These are phyloP conservation scores for Ricinus communis DNA, from an alignment of 345 rosid species.

Conservation along the genomic window DNA sequence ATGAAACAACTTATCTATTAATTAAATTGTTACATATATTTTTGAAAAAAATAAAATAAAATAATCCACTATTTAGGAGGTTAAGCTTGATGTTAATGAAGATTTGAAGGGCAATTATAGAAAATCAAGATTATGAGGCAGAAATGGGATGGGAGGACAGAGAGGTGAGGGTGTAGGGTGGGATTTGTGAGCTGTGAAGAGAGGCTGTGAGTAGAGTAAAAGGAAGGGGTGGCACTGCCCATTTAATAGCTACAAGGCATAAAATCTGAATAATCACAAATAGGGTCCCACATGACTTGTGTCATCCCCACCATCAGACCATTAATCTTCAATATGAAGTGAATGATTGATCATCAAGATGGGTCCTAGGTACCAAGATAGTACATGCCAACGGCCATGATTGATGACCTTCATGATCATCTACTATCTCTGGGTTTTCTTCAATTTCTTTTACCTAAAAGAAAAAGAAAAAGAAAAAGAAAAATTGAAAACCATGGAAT, in stretches of 20 bases:
- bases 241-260: neutral
- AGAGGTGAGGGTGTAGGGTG: neutral
- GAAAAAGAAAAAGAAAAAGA: neutral
- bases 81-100: neutral
- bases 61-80: neutral
- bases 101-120: no score
- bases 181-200: constrained; percentile 12
- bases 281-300: neutral
- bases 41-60: no score
- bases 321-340: constrained; percentile 21
- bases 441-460: neutral
- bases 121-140: neutral
- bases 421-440: neutral
- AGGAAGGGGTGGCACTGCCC: constrained; percentile 9
- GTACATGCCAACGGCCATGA: constrained; percentile 27
- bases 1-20: no score
- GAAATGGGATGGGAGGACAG: neutral
- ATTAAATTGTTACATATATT: no score
- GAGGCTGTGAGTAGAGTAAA: constrained; percentile 26
- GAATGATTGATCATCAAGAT: constrained; percentile 13
- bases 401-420: constrained; percentile 6
- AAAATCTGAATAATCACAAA: neutral
- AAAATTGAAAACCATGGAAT: neutral
- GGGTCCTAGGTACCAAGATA: constrained; percentile 10
- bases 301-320: neutral